Conservation (phyloP, 192 early-diverging fungal species). For the Diversispora epigaea region DNA sequence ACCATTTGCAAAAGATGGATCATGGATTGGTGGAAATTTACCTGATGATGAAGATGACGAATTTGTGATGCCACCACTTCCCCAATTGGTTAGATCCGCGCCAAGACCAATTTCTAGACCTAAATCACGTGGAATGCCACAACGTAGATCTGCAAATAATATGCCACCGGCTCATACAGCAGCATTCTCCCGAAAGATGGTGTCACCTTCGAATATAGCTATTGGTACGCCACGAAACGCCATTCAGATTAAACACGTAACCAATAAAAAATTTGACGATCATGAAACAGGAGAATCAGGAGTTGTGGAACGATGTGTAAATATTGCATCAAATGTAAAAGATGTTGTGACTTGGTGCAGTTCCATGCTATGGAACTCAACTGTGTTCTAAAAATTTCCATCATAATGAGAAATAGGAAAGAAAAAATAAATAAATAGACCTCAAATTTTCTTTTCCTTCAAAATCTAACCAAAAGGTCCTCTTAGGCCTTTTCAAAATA, state of each 20-base stretch:
- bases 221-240: neutral
- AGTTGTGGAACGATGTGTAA: constrained; percentile 13
- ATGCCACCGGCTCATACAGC: neutral
- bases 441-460: neutral
- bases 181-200: neutral
- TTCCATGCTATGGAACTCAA: constrained; percentile 31
- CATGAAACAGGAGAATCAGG: constrained; percentile 9
- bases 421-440: neutral
- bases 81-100: neutral
- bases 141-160: neutral
- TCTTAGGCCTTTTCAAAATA: neutral
- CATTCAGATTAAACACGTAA: neutral
- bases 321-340: constrained; percentile 24
- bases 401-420: neutral
- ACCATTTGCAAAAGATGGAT: constrained; percentile 17
- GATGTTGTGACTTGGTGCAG: constrained; percentile 32
- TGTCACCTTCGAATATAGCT: neutral
- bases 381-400: constrained; percentile 22
- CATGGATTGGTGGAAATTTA: neutral
- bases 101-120: neutral
- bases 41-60: constrained; percentile 1
- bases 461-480: neutral
- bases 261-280: neutral
- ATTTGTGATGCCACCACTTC: constrained; percentile 8
- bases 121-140: neutral